Base-by-base conservation (phyloP, 2,329 filamentous ascomycete genomes). In the Beauveria scarabaeidicola region DNA sequence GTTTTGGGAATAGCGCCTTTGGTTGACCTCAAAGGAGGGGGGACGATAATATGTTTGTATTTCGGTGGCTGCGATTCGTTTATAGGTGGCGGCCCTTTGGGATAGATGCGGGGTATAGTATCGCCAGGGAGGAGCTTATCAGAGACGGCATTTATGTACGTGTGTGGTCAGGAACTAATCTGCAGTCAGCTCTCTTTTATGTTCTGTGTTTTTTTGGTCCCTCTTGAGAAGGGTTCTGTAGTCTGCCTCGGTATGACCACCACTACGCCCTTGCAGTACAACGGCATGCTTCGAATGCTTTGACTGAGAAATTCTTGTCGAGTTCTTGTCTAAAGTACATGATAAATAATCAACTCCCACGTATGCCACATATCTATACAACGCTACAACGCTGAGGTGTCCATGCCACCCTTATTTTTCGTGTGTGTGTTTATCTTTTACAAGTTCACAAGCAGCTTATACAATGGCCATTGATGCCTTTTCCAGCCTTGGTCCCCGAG, bases 51-150 rank as follows among this genome's bases (percentile, higher is more conserved):
- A 36, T 17, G 21, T 57, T 50, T 19, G 54, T 47, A 57, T 57
- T 50, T 41, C 44, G 11, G 17, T 38, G 32, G 44, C 32, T 57
- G 23, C 54, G 44, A 57, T 57, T 57, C 54, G 54, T 50, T 23
- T 17, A 50, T 9, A 5, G 9, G 21, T 36, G 36, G n/a, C 9
- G 21, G 13, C 17, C 13, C n/a, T 23, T 29, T 50, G 7, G 3
- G 10, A 17, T 40, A 38, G 48, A 40, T 52, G 50, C 50, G 50
- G 50, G 50, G 50, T 52, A 52, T 36, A 6, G 32, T 36, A 15
- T 17, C 5, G 46, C 25, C 6, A 21, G 29, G 25, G 43, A n/a
- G n/a, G 19, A 6, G 43, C 43, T 44, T n/a, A 21, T 21, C 32
- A 19, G 19, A 44, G 19, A 41, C 44, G 21, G 23, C 11, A 15